Percentiles rank a stretch among this genome's conserved stretches.
These are phyloP conservation scores for Rhododendron ferrugineum DNA, from an alignment of 148 eudicot genomes.

Conservation along the genomic window DNA sequence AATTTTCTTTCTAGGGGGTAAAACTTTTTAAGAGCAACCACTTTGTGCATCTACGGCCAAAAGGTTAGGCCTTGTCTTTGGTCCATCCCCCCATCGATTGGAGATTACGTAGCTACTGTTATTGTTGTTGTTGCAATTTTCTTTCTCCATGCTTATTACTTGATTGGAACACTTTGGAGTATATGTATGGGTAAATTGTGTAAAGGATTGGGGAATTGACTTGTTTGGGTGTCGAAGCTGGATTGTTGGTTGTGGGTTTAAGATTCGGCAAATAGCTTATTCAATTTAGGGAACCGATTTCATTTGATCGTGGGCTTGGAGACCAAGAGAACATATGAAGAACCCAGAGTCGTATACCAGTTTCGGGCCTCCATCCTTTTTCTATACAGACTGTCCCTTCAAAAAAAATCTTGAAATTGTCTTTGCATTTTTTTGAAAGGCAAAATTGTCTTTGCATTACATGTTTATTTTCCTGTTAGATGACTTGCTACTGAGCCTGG, in stretches of 20 bases:
- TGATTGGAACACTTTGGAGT: neutral
- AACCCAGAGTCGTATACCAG: neutral
- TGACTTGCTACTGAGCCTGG: neutral
- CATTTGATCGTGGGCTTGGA: neutral
- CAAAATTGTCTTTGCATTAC: neutral
- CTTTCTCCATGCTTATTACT: neutral
- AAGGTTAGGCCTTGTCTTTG: neutral
- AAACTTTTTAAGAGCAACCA: neutral
- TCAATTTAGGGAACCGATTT: neutral
- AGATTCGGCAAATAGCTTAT: no score
- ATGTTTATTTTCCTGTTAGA: neutral
- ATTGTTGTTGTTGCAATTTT: neutral
- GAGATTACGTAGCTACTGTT: neutral
- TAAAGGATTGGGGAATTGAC: neutral
- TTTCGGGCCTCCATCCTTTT: neutral
- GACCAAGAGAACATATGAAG: neutral
- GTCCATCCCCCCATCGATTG: neutral
- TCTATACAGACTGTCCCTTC: neutral
- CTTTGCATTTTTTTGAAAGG: neutral
- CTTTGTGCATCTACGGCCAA: neutral
- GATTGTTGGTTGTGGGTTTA: neutral
- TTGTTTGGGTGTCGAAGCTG: neutral
- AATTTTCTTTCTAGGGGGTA: neutral
- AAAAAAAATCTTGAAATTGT: neutral
- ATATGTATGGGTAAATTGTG: neutral